phyloP scores from a whole-genome alignment of 306 rosid genomes.

The Begonia peltatifolia region DNA sequence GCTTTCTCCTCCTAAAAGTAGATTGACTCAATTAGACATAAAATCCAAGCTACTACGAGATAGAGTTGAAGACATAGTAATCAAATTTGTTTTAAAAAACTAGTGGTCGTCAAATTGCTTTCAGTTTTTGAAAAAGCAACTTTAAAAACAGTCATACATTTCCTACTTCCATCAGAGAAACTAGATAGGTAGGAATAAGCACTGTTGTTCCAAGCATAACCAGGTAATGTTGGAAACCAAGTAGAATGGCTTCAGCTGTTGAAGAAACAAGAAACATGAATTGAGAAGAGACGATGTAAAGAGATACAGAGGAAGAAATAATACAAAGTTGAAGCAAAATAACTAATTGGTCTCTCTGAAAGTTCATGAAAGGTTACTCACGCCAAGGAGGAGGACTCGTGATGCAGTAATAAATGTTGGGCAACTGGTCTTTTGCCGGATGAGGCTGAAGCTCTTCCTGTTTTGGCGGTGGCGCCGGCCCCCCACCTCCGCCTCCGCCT shows the following conservation, averaged over 20 bases:
- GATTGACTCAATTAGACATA: not conserved
- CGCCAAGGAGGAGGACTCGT: conserved; percentile 99
- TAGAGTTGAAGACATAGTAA: too few species aligned
- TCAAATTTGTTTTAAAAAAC: too few species aligned
- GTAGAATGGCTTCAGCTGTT: conserved; percentile 92
- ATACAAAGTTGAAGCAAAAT: conserved; percentile 1
- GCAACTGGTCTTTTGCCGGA: conserved; percentile 79
- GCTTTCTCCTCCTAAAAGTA: conserved; percentile 78
- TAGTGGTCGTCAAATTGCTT: too few species aligned
- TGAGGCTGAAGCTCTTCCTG: conserved; percentile 88
- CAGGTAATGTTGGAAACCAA: conserved; percentile 94
- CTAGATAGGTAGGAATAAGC: conserved; percentile 74
- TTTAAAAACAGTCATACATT: conserved; percentile 39
- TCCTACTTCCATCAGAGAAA: conserved; percentile 99
- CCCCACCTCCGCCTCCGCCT: conserved; percentile 29
- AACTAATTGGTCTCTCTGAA: not conserved
- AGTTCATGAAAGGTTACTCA: conserved; percentile 22
- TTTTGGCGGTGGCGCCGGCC: conserved; percentile 67
- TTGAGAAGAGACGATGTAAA: too few species aligned
- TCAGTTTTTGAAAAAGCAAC: conserved; percentile 2
- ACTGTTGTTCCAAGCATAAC: conserved; percentile 98
- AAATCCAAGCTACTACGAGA: too few species aligned
- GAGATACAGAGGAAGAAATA: too few species aligned
- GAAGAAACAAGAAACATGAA: conserved; percentile 1
- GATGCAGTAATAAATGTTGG: conserved; percentile 73